These are phyloP conservation scores for Avena atlantica DNA, from an alignment of 176 grass and related monocot species.

Conservation along the genomic window DNA sequence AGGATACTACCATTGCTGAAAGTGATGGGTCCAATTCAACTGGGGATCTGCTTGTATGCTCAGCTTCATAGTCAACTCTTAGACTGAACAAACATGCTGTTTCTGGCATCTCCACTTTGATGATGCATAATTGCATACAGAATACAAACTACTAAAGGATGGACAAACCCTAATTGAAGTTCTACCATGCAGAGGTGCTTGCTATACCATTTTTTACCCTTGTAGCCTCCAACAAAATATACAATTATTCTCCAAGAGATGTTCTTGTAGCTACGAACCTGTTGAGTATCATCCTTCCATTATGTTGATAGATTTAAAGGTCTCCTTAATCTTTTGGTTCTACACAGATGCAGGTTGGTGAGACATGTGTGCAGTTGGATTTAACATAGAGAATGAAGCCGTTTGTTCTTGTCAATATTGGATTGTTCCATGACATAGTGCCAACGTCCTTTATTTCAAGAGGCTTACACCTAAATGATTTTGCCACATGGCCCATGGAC, in stretches of 20 bases:
- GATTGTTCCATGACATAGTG: constrained; percentile 9
- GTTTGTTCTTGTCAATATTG: background rate
- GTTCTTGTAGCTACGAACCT: background rate
- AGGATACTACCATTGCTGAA: constrained; percentile 42
- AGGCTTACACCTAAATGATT: constrained; percentile 28
- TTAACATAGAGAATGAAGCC: background rate
- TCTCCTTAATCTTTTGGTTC: constrained; percentile 19
- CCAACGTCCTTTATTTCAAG: constrained; percentile 12
- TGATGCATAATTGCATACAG: constrained; percentile 35
- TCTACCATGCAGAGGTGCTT: constrained; percentile 30
- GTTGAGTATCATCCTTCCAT: constrained; percentile 7
- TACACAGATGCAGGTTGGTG: constrained; percentile 29
- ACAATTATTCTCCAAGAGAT: constrained; percentile 18
- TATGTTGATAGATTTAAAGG: constrained; percentile 23
- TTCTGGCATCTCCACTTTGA: constrained; percentile 23
- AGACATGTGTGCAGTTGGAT: constrained; percentile 1
- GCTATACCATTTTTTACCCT: constrained; percentile 16
- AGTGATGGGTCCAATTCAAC: constrained; percentile 52
- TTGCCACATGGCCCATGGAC: background rate
- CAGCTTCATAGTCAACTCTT: constrained; percentile 54
- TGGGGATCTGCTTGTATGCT: constrained; percentile 66
- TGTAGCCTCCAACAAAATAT: constrained; percentile 25
- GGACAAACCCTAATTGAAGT: constrained; percentile 23
- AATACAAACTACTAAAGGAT: constrained; percentile 36
- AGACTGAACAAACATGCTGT: constrained; percentile 31